Evolutionary conservation across 345 rosid genomes (phyloP).

Genomic region (Populus davidiana): DNA sequence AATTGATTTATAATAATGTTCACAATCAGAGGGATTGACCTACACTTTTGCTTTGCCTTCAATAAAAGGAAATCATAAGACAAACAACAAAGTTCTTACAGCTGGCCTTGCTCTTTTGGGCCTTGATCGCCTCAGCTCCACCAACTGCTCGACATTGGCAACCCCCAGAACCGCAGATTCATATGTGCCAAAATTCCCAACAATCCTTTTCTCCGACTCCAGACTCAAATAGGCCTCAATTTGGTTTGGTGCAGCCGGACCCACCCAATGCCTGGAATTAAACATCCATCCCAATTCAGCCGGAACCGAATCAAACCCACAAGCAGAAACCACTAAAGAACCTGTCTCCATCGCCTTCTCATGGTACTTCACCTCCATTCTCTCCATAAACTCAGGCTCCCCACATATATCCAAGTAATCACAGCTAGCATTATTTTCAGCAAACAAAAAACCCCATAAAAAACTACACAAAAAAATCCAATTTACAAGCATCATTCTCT

Average conservation of each 20-base stretch:
- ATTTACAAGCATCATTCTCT: no score
- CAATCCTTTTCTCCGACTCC: constrained; percentile 71
- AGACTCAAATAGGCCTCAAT: constrained; percentile 70
- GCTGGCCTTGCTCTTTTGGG: constrained; percentile 64
- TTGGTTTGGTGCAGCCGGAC: constrained; percentile 60
- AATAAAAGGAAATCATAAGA: not conserved
- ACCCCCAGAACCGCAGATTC: constrained; percentile 84
- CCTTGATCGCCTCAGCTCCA: constrained; percentile 68
- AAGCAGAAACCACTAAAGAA: constrained; percentile 78
- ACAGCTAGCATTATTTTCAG: constrained; percentile 35
- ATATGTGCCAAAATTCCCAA: constrained; percentile 74
- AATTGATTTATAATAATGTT: no score
- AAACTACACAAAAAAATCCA: not conserved
- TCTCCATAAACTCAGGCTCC: constrained; percentile 93
- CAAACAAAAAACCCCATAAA: not conserved
- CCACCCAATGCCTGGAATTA: constrained; percentile 74
- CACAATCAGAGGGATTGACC: no score
- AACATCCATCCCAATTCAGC: constrained; percentile 78
- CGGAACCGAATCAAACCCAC: constrained; percentile 89
- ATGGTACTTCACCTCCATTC: constrained; percentile 64
- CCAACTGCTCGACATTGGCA: constrained; percentile 55
- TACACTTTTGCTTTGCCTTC: no score
- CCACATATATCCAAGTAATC: constrained; percentile 95
- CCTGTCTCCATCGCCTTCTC: constrained; percentile 64
- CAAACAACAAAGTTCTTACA: constrained; percentile 34